These are phyloP conservation scores for Polymyxa betae DNA, from an alignment of 208 protist genomes.

Conservation along the genomic window DNA sequence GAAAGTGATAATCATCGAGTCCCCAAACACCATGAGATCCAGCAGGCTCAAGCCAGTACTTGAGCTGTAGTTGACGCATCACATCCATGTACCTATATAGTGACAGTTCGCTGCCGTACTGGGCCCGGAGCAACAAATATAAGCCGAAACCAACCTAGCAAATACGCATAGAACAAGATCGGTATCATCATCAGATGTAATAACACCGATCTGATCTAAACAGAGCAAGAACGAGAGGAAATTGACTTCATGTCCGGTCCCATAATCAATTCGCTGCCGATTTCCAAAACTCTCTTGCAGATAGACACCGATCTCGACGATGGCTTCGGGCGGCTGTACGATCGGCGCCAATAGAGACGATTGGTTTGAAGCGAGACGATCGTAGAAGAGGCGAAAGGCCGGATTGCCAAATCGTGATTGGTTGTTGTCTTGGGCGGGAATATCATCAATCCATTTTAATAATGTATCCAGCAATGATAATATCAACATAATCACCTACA, in stretches of 20 bases:
- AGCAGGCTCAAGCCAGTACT: conserved; percentile 86
- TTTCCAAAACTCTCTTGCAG: conserved; percentile 91
- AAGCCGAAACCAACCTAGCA: conserved; percentile 13
- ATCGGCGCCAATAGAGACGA: neutral
- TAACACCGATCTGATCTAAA: conserved; percentile 74
- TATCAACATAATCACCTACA: neutral
- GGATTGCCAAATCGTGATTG: conserved; percentile 36
- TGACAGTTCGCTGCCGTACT: no score
- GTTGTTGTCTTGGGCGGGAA: neutral
- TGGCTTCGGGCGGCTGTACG: conserved; percentile 6
- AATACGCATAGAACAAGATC: conserved; percentile 58
- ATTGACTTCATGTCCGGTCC: conserved; percentile 96
- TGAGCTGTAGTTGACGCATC: conserved; percentile 79
- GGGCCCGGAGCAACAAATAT: no score
- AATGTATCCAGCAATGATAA: conserved; percentile 15
- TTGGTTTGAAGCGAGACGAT: conserved; percentile 7
- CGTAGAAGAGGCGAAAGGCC: conserved; percentile 23
- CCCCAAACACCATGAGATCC: conserved; percentile 96
- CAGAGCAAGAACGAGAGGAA: conserved; percentile 91
- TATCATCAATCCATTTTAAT: neutral
- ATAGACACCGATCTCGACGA: conserved; percentile 84
- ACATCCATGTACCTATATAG: conserved; percentile 87
- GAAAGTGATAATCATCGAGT: conserved; percentile 97
- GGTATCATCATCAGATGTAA: conserved; percentile 56
- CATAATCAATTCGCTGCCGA: conserved; percentile 94